Conservation (phyloP, 1,284 basidiomycete genomes). For the Pseudozyma flocculosa region DNA sequence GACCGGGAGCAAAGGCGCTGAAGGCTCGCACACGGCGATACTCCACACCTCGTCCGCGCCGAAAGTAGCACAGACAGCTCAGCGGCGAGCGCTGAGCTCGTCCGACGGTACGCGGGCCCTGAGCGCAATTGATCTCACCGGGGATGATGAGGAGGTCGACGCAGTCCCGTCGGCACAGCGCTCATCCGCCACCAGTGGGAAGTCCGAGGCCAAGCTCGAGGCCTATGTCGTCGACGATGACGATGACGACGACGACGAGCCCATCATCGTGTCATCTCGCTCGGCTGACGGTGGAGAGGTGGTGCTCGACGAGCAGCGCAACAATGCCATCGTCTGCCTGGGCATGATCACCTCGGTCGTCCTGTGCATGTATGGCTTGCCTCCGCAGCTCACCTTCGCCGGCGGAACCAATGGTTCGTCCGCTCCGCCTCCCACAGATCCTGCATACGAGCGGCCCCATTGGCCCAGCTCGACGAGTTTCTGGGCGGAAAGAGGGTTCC, state of each 20-base stretch:
- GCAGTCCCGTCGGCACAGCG: conserved; percentile 10
- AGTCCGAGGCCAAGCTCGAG: neutral
- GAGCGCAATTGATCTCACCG: conserved; percentile 29
- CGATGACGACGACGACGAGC: conserved; percentile 46
- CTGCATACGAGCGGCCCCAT: conserved; percentile 17
- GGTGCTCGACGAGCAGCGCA: conserved; percentile 27
- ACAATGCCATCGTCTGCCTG: conserved; percentile 45
- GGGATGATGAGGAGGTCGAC: conserved; percentile 20
- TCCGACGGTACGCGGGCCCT: neutral
- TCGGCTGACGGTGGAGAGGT: conserved; percentile 14
- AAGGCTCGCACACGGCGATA: neutral
- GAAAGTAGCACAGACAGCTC: neutral
- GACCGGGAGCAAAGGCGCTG: neutral
- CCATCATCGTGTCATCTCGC: conserved; percentile 33
- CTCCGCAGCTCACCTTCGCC: conserved; percentile 22
- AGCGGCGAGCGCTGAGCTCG: neutral
- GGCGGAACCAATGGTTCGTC: conserved; percentile 20
- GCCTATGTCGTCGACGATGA: conserved; percentile 7
- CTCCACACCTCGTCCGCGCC: neutral
- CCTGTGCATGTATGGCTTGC: conserved; percentile 47
- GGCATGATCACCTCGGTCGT: conserved; percentile 47
- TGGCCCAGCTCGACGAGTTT: conserved; percentile 35
- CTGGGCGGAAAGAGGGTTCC: conserved; percentile 43
- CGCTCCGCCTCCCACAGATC: conserved; percentile 25
- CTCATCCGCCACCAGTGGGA: neutral